Evolutionary conservation across 495 filamentous ascomycete genomes (phyloP).

Genomic region (Tricharina praecox): DNA sequence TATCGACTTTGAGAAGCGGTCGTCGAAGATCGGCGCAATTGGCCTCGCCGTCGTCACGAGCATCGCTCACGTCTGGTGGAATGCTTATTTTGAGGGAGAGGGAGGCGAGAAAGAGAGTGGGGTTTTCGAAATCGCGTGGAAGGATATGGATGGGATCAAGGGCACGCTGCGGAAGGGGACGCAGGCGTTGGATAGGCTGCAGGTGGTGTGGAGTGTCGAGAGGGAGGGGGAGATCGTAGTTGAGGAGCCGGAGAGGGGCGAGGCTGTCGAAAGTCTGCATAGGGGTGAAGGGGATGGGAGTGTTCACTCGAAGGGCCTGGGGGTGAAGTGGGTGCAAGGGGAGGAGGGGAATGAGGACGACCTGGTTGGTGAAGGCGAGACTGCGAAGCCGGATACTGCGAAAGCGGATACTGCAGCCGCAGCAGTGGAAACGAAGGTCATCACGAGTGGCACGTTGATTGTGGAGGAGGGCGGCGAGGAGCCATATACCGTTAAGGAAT

Average conservation of each 20-base stretch:
- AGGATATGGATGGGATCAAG: conserved; percentile 57
- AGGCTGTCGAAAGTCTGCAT: no score
- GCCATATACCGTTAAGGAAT: no score
- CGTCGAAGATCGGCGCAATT: conserved; percentile 55
- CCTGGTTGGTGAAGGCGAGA: no score
- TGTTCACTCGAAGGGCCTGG: not conserved
- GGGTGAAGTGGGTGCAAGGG: no score
- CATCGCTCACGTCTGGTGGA: conserved; percentile 93
- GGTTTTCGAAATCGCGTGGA: conserved; percentile 49
- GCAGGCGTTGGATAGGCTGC: conserved; percentile 61
- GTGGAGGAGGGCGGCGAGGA: no score
- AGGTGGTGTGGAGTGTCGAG: conserved; percentile 55
- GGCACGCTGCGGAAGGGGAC: conserved; percentile 66
- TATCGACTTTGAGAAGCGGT: conserved; percentile 70
- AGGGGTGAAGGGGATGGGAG: no score
- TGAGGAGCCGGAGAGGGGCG: not conserved
- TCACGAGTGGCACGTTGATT: no score
- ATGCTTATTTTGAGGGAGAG: conserved; percentile 75
- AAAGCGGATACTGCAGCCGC: no score
- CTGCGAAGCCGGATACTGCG: no score
- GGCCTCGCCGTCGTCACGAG: conserved; percentile 80
- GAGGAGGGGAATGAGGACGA: no score
- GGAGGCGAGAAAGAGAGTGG: conserved; percentile 35
- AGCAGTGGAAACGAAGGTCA: no score
- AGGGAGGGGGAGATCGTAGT: not conserved